A percentile compares a stretch with the other conserved stretches of the same genome.
phyloP scores from a whole-genome alignment of 768 basidiomycete genomes.

The Guyanaporus albipodus region DNA sequence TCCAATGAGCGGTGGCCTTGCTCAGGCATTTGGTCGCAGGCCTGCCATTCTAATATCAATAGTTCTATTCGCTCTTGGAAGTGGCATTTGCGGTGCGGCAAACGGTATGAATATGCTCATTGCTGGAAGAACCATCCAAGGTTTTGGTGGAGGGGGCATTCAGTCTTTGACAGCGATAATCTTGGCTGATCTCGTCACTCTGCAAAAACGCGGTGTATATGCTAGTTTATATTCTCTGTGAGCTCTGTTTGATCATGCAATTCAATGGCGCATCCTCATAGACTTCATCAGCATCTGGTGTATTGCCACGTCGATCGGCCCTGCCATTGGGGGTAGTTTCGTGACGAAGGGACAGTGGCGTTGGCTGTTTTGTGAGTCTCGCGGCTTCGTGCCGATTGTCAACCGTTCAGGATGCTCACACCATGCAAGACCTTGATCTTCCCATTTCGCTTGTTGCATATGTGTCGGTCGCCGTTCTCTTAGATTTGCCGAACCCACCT shows the following conservation, averaged over 20 bases:
- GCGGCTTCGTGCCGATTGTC: not conserved
- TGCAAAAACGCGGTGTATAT: slow-evolving; percentile 42
- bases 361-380: slow-evolving; percentile 38
- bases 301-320: slow-evolving; percentile 34
- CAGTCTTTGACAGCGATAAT: slow-evolving; percentile 39
- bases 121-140: slow-evolving; percentile 40
- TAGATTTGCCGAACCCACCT: slow-evolving; percentile 33
- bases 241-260: not conserved
- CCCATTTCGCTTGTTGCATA: slow-evolving; percentile 34
- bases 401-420: not conserved
- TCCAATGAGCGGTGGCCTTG: slow-evolving; percentile 37
- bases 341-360: slow-evolving; percentile 34
- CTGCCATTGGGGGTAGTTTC: slow-evolving; percentile 35
- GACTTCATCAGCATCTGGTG: slow-evolving; percentile 28
- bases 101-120: slow-evolving; percentile 41
- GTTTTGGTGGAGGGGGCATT: slow-evolving; percentile 40
- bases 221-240: slow-evolving; percentile 36
- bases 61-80: slow-evolving; percentile 39
- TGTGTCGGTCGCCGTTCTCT: slow-evolving; percentile 27
- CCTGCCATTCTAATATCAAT: slow-evolving; percentile 32
- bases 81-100: slow-evolving; percentile 40
- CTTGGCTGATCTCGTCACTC: slow-evolving; percentile 43
- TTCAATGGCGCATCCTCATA: not conserved
- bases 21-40: slow-evolving; percentile 39
- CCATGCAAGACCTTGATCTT: slow-evolving; percentile 36